A percentile compares a stretch with the other conserved stretches of the same genome.
Evolutionary conservation across 345 rosid species (phyloP).

Genomic region (Lepidium didymum): DNA sequence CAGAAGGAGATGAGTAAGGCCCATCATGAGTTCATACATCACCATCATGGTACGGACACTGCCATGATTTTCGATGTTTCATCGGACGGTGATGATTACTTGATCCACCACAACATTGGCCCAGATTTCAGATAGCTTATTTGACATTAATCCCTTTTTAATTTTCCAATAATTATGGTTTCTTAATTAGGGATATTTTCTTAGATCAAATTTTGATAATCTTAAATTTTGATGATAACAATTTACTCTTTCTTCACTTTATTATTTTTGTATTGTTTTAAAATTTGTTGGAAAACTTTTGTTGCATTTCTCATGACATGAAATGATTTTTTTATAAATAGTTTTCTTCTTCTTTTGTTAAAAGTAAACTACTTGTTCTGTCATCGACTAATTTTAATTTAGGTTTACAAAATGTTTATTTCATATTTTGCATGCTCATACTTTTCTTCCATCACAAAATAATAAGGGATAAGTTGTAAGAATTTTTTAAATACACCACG

Average conservation of each 20-base stretch:
- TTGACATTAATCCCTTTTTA: constrained; percentile 22
- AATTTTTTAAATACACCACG: too few relatives aligned
- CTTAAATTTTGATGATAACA: constrained; percentile 21
- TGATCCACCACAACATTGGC: constrained; percentile 83
- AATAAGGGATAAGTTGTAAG: neutral
- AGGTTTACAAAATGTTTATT: neutral
- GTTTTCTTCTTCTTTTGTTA: neutral
- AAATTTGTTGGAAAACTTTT: constrained; percentile 4
- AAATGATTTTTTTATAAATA: neutral
- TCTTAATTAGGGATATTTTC: constrained; percentile 20
- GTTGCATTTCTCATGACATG: constrained; percentile 6
- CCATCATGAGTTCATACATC: constrained; percentile 44
- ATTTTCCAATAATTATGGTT: constrained; percentile 22
- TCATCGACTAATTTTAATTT: neutral
- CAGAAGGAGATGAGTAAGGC: constrained; percentile 34
- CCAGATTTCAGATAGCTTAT: constrained; percentile 79
- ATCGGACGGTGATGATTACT: constrained; percentile 70
- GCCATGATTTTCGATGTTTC: constrained; percentile 53
- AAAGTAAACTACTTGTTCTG: neutral
- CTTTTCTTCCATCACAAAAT: neutral
- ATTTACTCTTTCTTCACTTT: neutral
- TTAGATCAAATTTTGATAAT: constrained; percentile 30
- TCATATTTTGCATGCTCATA: neutral
- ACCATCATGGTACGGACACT: constrained; percentile 38
- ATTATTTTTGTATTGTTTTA: constrained; percentile 1